phyloP scores from a whole-genome alignment of 2,329 filamentous ascomycete genomes.

The Fusarium sp. region DNA sequence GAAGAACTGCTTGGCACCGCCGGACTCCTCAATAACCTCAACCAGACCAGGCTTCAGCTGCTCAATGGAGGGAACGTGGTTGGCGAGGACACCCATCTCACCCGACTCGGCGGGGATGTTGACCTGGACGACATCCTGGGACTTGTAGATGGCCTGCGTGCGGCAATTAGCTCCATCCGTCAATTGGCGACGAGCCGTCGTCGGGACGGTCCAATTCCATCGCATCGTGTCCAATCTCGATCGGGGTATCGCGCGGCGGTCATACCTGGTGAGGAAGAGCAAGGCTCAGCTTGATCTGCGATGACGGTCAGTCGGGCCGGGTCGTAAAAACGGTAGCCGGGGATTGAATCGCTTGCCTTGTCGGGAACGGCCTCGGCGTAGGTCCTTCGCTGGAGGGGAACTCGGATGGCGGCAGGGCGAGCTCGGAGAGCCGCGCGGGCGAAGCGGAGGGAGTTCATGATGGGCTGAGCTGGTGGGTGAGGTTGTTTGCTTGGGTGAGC shows the following conservation, averaged over 20 bases:
- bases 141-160: conserved; percentile 77
- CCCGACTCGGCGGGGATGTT: conserved; percentile 98
- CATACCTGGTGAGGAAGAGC: conserved; percentile 98
- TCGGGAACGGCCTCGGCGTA: conserved; percentile 91
- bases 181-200: conserved; percentile 41
- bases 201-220: conserved; percentile 45
- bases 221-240: conserved; percentile 38
- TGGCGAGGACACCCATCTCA: conserved; percentile 99
- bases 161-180: conserved; percentile 61
- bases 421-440: conserved; percentile 90
- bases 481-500: conserved; percentile 58
- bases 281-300: conserved; percentile 94
- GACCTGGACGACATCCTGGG: conserved; percentile 86
- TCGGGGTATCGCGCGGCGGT: conserved; percentile 35
- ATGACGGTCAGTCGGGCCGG: conserved; percentile 42
- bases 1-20: conserved; percentile 96
- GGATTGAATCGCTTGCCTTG: conserved; percentile 68
- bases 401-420: conserved; percentile 80
- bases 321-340: conserved; percentile 37
- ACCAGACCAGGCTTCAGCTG: conserved; percentile 97
- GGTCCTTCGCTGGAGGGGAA: conserved; percentile 84
- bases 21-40: conserved; percentile 94
- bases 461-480: conserved; percentile 65
- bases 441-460: conserved; percentile 95
- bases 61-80: conserved; percentile 98